A percentile compares a stretch with the other conserved stretches of the same genome.
These are phyloP conservation scores for Blastobotrys americana DNA, from an alignment of 805 yeast species.

Conservation along the genomic window DNA sequence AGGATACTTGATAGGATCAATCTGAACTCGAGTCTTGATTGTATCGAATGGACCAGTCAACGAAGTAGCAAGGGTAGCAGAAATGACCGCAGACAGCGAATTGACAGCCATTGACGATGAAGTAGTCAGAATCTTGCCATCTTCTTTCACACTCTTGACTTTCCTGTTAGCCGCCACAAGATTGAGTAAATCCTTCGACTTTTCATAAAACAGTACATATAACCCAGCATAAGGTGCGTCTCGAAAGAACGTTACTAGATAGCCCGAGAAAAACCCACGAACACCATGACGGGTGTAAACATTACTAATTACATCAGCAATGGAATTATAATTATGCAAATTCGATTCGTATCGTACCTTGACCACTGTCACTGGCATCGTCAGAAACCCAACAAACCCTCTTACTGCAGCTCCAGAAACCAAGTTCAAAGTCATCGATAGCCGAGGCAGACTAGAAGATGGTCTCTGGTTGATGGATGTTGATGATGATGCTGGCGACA, in stretches of 20 bases:
- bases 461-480: slow-evolving; percentile 1
- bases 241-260: slow-evolving; percentile 75
- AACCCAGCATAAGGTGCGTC: slow-evolving; percentile 97
- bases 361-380: slow-evolving; percentile 91
- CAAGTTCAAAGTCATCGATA: slow-evolving; percentile 63
- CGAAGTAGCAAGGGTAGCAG: slow-evolving; percentile 76
- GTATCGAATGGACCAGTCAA: slow-evolving; percentile 94
- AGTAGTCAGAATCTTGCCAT: slow-evolving; percentile 5
- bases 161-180: slow-evolving; percentile 25
- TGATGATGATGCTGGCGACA: background rate
- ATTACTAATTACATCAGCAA: slow-evolving; percentile 51
- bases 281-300: slow-evolving; percentile 49
- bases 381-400: slow-evolving; percentile 71
- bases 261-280: slow-evolving; percentile 77
- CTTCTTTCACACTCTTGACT: background rate
- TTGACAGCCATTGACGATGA: slow-evolving; percentile 46
- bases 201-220: slow-evolving; percentile 79
- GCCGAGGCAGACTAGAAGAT: slow-evolving; percentile 48
- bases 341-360: slow-evolving; percentile 87
- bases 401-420: slow-evolving; percentile 72
- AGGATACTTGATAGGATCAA: slow-evolving; percentile 45
- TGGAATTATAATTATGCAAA: slow-evolving; percentile 58
- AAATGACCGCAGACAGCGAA: slow-evolving; percentile 63
- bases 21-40: slow-evolving; percentile 83
- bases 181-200: slow-evolving; percentile 55